Percentiles rank a stretch among this genome's conserved stretches.
Conservation (phyloP, 805 yeast species). For the Monosporozyma solicola region DNA sequence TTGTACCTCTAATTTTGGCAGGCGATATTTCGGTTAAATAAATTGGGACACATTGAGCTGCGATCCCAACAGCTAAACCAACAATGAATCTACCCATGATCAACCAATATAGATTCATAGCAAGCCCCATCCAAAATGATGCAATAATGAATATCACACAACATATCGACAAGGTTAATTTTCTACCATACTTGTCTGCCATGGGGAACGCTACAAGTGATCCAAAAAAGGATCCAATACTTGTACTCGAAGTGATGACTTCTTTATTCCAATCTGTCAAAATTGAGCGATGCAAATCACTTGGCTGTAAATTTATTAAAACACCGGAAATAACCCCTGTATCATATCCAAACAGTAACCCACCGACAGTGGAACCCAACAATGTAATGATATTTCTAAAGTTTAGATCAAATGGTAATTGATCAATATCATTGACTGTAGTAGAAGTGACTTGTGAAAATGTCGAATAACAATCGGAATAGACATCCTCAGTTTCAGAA, state of each 20-base stretch:
- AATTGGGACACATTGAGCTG: conserved; percentile 58
- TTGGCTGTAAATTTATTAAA: conserved; percentile 37
- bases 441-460: conserved; percentile 22
- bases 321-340: conserved; percentile 59
- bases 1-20: conserved; percentile 32
- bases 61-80: conserved; percentile 67
- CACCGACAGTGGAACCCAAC: conserved; percentile 43
- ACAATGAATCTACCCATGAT: conserved; percentile 51
- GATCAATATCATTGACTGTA: conserved; percentile 25
- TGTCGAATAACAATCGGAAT: conserved; percentile 24
- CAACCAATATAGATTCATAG: conserved; percentile 33
- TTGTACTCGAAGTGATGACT: conserved; percentile 36
- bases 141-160: conserved; percentile 40
- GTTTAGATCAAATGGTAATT: conserved; percentile 19
- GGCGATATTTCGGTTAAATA: conserved; percentile 47
- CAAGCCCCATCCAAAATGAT: conserved; percentile 41
- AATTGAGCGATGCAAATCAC: conserved; percentile 28
- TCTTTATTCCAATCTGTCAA: conserved; percentile 34
- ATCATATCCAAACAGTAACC: conserved; percentile 55
- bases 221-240: conserved; percentile 48
- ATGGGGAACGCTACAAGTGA: conserved; percentile 41
- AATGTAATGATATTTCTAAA: conserved; percentile 14
- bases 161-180: conserved; percentile 32
- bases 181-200: conserved; percentile 44
- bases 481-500: conserved; percentile 17